phyloP scores from a whole-genome alignment of 352 stramenopile species.

The Globisporangium carolinianum region DNA sequence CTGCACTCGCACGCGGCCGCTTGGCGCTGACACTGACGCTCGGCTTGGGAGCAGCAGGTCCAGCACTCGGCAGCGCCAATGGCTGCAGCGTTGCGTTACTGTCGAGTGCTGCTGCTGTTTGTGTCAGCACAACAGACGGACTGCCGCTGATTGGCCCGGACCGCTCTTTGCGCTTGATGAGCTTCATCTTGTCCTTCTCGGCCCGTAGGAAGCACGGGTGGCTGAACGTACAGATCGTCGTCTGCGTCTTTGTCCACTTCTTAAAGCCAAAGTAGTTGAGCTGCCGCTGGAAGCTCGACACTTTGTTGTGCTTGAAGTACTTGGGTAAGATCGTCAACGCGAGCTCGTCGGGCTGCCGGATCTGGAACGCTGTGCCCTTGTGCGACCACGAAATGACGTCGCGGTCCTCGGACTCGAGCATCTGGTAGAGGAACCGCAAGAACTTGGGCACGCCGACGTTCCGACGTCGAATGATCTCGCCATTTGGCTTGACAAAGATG shows the following conservation, averaged over 20 bases:
- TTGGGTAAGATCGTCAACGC: slow-evolving; percentile 48
- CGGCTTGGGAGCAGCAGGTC: neutral
- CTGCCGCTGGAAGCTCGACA: slow-evolving; percentile 71
- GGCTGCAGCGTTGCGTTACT: neutral
- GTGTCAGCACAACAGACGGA: too few species aligned
- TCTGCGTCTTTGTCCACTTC: slow-evolving; percentile 80
- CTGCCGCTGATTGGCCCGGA: neutral
- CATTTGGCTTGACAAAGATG: neutral
- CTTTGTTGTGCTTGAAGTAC: slow-evolving; percentile 82
- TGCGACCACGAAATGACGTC: slow-evolving; percentile 59
- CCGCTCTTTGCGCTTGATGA: slow-evolving; percentile 70
- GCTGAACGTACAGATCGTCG: slow-evolving; percentile 67
- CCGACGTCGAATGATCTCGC: slow-evolving; percentile 27
- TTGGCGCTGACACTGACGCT: neutral
- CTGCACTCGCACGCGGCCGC: slow-evolving; percentile 4
- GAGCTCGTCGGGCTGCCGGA: slow-evolving; percentile 52
- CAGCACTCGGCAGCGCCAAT: too few species aligned
- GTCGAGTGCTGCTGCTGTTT: neutral
- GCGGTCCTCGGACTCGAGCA: slow-evolving; percentile 54
- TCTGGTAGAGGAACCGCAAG: slow-evolving; percentile 60
- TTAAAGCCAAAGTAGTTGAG: slow-evolving; percentile 82
- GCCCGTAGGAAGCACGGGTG: slow-evolving; percentile 55
- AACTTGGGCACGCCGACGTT: slow-evolving; percentile 71
- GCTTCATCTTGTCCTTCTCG: slow-evolving; percentile 61
- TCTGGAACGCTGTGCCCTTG: slow-evolving; percentile 65